Evolutionary conservation across 345 rosid genomes (phyloP).

Genomic region (Hevea brasiliensis): DNA sequence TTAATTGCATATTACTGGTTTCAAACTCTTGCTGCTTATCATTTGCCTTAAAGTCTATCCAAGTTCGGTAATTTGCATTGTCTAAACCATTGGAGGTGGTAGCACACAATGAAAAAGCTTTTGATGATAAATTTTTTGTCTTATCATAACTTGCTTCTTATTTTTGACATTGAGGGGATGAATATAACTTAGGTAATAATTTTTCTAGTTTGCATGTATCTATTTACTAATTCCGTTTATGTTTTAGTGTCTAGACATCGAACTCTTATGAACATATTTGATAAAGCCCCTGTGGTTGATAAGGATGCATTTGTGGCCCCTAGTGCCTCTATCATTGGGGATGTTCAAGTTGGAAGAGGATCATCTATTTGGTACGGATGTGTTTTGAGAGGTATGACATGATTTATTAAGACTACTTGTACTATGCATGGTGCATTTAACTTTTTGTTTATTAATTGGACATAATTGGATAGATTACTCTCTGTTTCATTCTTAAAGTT

Average conservation of each 20-base stretch:
- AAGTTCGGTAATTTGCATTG: neutral
- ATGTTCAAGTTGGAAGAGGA: slow-evolving; percentile 87
- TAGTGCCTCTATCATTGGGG: slow-evolving; percentile 83
- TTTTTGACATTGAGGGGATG: neutral
- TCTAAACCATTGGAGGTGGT: neutral
- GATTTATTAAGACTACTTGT: neutral
- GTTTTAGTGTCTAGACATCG: slow-evolving; percentile 86
- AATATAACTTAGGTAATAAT: neutral
- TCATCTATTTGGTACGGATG: slow-evolving; percentile 96
- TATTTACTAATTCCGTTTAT: neutral
- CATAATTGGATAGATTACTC: neutral
- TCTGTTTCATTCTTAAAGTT: no score
- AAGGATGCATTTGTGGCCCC: slow-evolving; percentile 93
- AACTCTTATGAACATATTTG: slow-evolving; percentile 84
- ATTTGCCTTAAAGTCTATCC: neutral
- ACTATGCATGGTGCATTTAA: neutral
- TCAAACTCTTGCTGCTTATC: neutral
- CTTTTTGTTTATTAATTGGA: neutral
- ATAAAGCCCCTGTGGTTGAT: slow-evolving; percentile 78
- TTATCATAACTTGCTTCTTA: slow-evolving; percentile 19
- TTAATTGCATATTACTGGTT: neutral
- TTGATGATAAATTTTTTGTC: neutral
- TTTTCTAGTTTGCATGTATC: slow-evolving; percentile 9
- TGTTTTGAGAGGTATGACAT: slow-evolving; percentile 77
- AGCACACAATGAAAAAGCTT: neutral